Base-by-base conservation (phyloP, 495 filamentous ascomycete species). In the Aspergillus conjunctus region DNA sequence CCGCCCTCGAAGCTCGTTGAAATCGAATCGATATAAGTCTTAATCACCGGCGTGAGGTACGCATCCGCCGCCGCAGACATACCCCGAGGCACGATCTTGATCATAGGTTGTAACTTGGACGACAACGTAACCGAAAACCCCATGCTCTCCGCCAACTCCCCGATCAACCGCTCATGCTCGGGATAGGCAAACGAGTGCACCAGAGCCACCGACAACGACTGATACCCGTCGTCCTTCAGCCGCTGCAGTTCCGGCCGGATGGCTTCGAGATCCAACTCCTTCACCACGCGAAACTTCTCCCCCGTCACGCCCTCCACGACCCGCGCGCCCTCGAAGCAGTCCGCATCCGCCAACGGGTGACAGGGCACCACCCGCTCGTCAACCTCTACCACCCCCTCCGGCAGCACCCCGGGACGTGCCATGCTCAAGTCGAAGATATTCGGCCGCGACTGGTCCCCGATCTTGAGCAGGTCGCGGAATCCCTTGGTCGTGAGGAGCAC, bases 1-100 rank as follows among this genome's bases (percentile, higher is more conserved):
- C 77, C 81, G 17, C 81, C 83, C 59, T 81, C 72, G 52, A 87
- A 87, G 49, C 83, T 84, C 1, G 77, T 69, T 53, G 89, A 86
- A 64, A 98, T 98, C 3, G 93, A 93, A 31, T 86, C 81, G 65
- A 98, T 60, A 71, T 98, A 98, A 71, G 93, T 92, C 71, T 92
- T 92, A 67, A 98, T 98, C 10, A 92, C 90, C 0, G 94, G 94
- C 2, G 94, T 98, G 6, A 98, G 82, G 69, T 98, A 98, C 4
- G 94, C 94, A 77, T 98, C 94, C 7, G 93, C 94, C 30, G 92
- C 95, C 10, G 94, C 91, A 15, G 91, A 96, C 10, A 93, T 97
- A 12, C 91, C 93, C 56, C 94, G 80, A 26, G 93, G 89, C 30
- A 84, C 81, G 34, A 84, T 73, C 58, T 80, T 81, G 64, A 84